Base-by-base conservation (phyloP, 1,139 yeast species). In the Candida albicans region DNA sequence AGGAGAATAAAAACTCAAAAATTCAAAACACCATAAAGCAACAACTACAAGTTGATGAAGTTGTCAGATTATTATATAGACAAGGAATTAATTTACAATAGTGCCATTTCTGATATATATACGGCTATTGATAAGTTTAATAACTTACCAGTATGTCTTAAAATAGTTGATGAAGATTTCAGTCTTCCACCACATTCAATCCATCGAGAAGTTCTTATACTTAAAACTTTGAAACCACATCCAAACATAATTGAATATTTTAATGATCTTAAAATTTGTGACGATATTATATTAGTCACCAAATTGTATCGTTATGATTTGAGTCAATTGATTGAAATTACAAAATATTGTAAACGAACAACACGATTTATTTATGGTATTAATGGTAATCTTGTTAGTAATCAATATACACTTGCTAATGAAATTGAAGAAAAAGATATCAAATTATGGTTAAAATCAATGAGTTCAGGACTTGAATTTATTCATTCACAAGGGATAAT, bases 401-500 rank as follows among this genome's bases (percentile, higher is more conserved):
- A 22, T 32, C 4, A 31, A 24, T 40, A 40, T 28, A 35, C 27
- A 2, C n/a, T 37, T n/a, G 29, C 36, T 6, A 51, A 52, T 32
- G 36, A 33, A 7, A 40, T 51, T 12, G 22, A 31, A 2, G 42
- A 40, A 9, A 50, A 48, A 0, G 36, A 50, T 15, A 54, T 56
- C 9, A 48, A 46, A 8, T 33, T 35, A 2, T 62, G 65, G n/a
- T 37, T 67, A 1, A 33, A 30, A 12, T 54, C 56, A 15, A 42
- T 68, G 28, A 48, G 56, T 8, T 48, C 44, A 12, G 62, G 62
- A 1, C 52, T 68, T 12, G 36, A 40, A 29, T 65, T 57, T 44
- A 46, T 70, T 15, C 75, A 68, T 42, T 35, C 84, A 46, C 51
- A 59, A 0, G 82, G 82, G 0, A 75, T 91, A n/a, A 89, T 91